Conservation (phyloP, 345 rosid genomes). For the Populus deltoides region DNA sequence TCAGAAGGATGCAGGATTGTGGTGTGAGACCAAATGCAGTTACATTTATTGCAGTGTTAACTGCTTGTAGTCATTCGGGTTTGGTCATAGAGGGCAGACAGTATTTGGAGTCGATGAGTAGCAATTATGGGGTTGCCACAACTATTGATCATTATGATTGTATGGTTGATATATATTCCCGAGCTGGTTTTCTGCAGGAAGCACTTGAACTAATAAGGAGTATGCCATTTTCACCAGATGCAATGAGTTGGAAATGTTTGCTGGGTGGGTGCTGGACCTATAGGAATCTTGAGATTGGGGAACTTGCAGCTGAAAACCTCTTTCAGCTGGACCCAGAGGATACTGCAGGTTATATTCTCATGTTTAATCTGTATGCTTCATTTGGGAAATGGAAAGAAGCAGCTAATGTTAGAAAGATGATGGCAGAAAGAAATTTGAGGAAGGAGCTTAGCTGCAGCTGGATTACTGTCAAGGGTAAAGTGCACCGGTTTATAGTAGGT, state of each 20-base stretch:
- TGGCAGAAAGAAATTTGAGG: constrained; percentile 56
- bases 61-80: constrained; percentile 77
- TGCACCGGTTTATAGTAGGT: constrained; percentile 67
- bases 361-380: constrained; percentile 56
- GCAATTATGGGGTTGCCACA: constrained; percentile 46
- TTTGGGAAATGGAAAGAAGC: constrained; percentile 72
- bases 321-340: constrained; percentile 54
- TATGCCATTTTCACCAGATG: constrained; percentile 60
- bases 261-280: constrained; percentile 74
- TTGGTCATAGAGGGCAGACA: constrained; percentile 49
- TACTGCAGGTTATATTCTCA: constrained; percentile 58
- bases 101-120: constrained; percentile 47
- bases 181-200: constrained; percentile 56
- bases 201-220: constrained; percentile 48
- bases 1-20: constrained; percentile 45
- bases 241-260: constrained; percentile 74
- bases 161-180: constrained; percentile 63
- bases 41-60: constrained; percentile 64
- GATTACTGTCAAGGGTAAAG: constrained; percentile 55
- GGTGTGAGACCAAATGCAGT: constrained; percentile 59
- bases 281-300: constrained; percentile 59
- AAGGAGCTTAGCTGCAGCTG: constrained; percentile 78
- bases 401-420: constrained; percentile 51
- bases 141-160: constrained; percentile 70
- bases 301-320: constrained; percentile 59